Percentiles rank a stretch among this genome's conserved stretches.
These are phyloP conservation scores for Butyriboletus loyo DNA, from an alignment of 768 basidiomycete genomes.

Conservation along the genomic window DNA sequence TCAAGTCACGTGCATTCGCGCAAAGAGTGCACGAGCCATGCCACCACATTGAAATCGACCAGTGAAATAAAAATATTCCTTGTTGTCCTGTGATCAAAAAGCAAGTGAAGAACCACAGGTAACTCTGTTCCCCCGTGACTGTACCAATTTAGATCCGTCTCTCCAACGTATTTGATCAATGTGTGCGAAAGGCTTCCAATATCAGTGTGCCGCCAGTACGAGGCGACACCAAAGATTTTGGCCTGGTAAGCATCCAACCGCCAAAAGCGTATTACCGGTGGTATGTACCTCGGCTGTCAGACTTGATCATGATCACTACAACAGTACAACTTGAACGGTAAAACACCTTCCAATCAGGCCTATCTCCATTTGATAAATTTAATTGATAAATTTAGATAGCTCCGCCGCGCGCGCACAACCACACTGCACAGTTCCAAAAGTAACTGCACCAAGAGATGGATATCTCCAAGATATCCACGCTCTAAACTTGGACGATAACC, in stretches of 20 bases:
- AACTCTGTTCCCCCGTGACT: background rate
- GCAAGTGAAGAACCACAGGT: too few species aligned
- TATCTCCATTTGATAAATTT: background rate
- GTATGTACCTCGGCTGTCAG: background rate
- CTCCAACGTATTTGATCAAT: background rate
- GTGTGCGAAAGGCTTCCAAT: background rate
- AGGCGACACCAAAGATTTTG: background rate
- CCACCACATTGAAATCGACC: too few species aligned
- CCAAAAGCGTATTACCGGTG: too few species aligned
- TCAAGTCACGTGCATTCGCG: slow-evolving; percentile 22
- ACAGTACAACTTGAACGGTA: too few species aligned
- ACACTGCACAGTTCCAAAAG: background rate
- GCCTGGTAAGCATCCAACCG: too few species aligned
- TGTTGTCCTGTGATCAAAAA: too few species aligned
- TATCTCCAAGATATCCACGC: too few species aligned
- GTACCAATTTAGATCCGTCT: background rate
- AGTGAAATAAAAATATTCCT: too few species aligned
- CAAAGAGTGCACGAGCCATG: slow-evolving; percentile 1
- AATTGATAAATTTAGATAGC: background rate
- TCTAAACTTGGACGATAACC: background rate
- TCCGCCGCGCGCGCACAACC: too few species aligned
- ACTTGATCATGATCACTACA: too few species aligned
- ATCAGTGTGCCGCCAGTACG: background rate
- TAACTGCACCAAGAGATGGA: background rate
- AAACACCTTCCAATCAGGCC: too few species aligned